Conservation (phyloP, 352 stramenopile genomes). For the Blastocystis sp. region DNA sequence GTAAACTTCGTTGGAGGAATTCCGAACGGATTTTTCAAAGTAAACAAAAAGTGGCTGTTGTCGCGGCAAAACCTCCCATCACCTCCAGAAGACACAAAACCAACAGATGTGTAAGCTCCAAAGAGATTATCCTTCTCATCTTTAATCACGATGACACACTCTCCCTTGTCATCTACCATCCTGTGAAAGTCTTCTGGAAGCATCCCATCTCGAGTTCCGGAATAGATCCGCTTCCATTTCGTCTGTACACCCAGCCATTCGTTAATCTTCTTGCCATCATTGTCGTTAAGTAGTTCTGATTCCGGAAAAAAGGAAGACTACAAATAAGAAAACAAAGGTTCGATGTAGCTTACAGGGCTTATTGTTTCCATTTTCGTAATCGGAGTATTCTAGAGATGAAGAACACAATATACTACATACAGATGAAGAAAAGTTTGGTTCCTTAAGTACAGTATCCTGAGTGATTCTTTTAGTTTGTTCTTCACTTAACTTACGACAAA, state of each 20-base stretch:
- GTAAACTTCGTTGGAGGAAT: not conserved
- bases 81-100: not conserved
- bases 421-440: not conserved
- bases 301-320: conserved; percentile 1
- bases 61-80: not conserved
- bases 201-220: not conserved
- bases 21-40: not conserved
- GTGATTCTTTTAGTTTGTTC: not conserved
- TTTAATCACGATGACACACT: not conserved
- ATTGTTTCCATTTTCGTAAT: not conserved
- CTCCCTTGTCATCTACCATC: conserved; percentile 8
- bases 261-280: not conserved
- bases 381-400: not conserved
- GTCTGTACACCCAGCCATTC: not conserved
- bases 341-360: not conserved
- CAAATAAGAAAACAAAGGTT: not conserved
- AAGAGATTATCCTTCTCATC: conserved; percentile 15
- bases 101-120: conserved; percentile 8
- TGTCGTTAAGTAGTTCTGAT: not conserved
- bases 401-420: not conserved
- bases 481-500: not conserved
- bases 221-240: conserved; percentile 6
- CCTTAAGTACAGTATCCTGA: not conserved
- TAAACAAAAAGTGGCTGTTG: not conserved
- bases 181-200: conserved; percentile 2